A percentile compares a stretch with the other conserved stretches of the same genome.
Evolutionary conservation across 176 grass and related monocot species (phyloP).

Genomic region (Eleusine indica): DNA sequence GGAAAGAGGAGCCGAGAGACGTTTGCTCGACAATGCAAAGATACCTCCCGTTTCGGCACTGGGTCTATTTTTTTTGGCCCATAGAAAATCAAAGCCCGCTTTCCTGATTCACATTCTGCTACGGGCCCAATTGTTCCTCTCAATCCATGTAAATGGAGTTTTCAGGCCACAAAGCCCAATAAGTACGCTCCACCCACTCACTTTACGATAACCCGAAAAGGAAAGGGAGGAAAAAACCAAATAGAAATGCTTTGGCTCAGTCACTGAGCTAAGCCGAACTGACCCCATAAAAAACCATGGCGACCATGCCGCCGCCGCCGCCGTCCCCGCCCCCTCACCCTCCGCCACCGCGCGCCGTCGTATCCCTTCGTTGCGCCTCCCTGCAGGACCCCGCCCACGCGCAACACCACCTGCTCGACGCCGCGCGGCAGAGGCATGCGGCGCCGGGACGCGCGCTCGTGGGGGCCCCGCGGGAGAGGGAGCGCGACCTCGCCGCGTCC

Average conservation of each 20-base stretch:
- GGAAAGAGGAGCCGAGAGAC: too few species aligned
- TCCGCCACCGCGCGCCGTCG: constrained; percentile 7
- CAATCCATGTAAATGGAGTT: neutral
- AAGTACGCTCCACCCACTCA: constrained; percentile 27
- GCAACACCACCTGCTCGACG: constrained; percentile 33
- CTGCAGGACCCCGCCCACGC: constrained; percentile 15
- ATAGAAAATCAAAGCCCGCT: too few species aligned
- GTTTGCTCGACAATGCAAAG: too few species aligned
- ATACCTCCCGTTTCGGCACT: too few species aligned
- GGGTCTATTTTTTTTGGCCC: neutral
- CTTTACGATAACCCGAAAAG: neutral
- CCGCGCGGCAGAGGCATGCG: constrained; percentile 23
- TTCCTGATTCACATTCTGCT: too few species aligned
- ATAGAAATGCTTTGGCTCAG: neutral
- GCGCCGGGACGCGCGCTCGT: constrained; percentile 20
- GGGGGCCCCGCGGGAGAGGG: neutral
- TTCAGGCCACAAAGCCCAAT: neutral
- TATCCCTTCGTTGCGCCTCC: constrained; percentile 28
- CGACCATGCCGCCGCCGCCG: constrained; percentile 38
- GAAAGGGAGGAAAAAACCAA: neutral
- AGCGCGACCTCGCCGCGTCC: constrained; percentile 13
- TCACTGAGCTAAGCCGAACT: constrained; percentile 31
- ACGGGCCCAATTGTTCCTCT: neutral
- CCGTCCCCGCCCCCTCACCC: neutral
- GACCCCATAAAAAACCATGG: constrained; percentile 55